Evolutionary conservation across 2,329 filamentous ascomycete species (phyloP), one percentile per base, ranked within the genome.

Genomic region (Aotearoamyces nothofagi): DNA sequence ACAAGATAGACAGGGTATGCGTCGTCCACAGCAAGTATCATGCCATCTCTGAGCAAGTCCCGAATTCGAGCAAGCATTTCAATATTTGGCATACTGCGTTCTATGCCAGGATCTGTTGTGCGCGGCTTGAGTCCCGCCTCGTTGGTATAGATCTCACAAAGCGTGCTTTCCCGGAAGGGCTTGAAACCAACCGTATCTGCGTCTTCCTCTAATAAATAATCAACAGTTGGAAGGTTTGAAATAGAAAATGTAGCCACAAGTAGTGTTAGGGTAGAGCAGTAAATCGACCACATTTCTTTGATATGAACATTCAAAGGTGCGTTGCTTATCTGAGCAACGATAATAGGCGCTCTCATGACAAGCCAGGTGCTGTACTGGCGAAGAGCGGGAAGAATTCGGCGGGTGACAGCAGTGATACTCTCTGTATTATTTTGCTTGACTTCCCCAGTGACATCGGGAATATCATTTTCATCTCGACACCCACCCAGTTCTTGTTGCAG

Each of bases 361-460:
- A 80, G 56, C 76, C 76, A 81, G 9, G 65, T 66, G 46, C 70
- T 78, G 48, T 80, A 80, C 24, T 78, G 57, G 9, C 75, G 69
- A 26, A 81, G 54, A 17, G 61, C 63, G 4, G 76, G 74, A 13
- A 80, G 54, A 25, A 78, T 57, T 33, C 69, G 63, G 17, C 67
- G 63, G n/a, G 64, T 61, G 30, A 71, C 58, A 4, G 62, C 59
- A 8, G 68, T 69, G 24, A 77, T 56, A 33, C 63, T 66, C 28
- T 66, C 61, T 1, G 50, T 51, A 8, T 33, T 15, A 38, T 42
- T 41, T 26, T 46, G 43, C 50, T 50, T 37, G 49, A 52, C 38
- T 44, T 50, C 24, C 39, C 38, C 53, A 32, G 51, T 53, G 30
- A 50, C 49, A 23, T 55, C 59, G 17, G 50, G 45, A 32, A 67